Percentiles rank a stretch among this genome's conserved stretches.
phyloP scores from a whole-genome alignment of 1,139 yeast species.

The Chernovozyma sophiae-reginae region DNA sequence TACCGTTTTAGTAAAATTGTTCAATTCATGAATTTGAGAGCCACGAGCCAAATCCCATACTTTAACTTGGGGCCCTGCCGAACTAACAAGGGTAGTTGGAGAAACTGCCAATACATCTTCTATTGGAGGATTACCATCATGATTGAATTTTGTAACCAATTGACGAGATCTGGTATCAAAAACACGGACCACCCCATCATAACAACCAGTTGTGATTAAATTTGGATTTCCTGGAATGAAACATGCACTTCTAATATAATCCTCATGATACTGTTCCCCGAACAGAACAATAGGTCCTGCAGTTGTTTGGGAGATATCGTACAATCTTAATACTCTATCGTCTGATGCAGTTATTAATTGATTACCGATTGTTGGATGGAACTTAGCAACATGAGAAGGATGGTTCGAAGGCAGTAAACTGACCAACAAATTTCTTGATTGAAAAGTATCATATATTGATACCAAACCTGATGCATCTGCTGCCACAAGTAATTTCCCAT shows the following conservation, averaged over 20 bases:
- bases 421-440: slow-evolving; percentile 74
- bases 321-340: slow-evolving; percentile 79
- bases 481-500: slow-evolving; percentile 80
- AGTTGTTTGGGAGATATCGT: slow-evolving; percentile 79
- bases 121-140: slow-evolving; percentile 57
- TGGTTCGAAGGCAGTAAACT: slow-evolving; percentile 77
- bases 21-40: slow-evolving; percentile 55
- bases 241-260: slow-evolving; percentile 79
- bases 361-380: slow-evolving; percentile 69
- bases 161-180: slow-evolving; percentile 81
- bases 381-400: slow-evolving; percentile 93
- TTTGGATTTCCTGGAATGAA: slow-evolving; percentile 74
- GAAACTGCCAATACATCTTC: slow-evolving; percentile 82
- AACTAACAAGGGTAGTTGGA: slow-evolving; percentile 73
- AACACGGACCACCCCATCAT: slow-evolving; percentile 83
- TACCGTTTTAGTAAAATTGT: slow-evolving; percentile 89
- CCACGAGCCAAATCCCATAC: slow-evolving; percentile 91
- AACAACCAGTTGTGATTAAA: slow-evolving; percentile 86
- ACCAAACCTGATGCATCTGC: slow-evolving; percentile 88
- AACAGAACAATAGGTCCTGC: slow-evolving; percentile 63
- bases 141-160: slow-evolving; percentile 33
- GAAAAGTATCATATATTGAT: slow-evolving; percentile 75
- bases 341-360: slow-evolving; percentile 86
- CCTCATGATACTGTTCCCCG: slow-evolving; percentile 65
- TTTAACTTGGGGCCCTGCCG: slow-evolving; percentile 85